Base-by-base conservation (phyloP, 83 land plant species). In the Thuja plicata region DNA sequence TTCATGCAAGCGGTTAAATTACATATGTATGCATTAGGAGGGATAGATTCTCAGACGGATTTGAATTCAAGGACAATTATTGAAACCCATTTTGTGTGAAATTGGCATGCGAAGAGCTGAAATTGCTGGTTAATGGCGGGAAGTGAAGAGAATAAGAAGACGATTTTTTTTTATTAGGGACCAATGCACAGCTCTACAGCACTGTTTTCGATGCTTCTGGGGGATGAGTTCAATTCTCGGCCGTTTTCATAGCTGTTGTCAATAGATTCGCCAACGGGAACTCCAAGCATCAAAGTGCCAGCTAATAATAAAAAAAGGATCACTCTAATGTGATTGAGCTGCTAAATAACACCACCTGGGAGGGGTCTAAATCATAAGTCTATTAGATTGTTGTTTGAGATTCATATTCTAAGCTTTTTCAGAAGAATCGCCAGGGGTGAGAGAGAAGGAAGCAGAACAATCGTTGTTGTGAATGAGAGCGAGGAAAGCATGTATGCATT, bases 121-220 rank as follows among this genome's bases (percentile, higher is more conserved):
- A 83, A 83, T 83, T 48, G 4, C 17, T 32, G 79, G 79, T 38
- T 32, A 40, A 83, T 83, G 85, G 85, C 54, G 17, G 85, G 55
- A 55, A 48, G 15, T 30, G 85, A 83, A 46, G 85, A 83, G 10
- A 83, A 46, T 83, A 83, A 83, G 55, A 83, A 83, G 85, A 83
- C 48, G 85, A 30, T 8, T 27, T 83, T 83, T 27, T 27, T 83
- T 45, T 94, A 94, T 73, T 94, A 92, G 94, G 70, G 55, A n/a
- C 92, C 92, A 55, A 80, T 89, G 21, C 91, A 91, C 54, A 92
- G 92, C 86, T 88, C 93, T 10, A 92, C 91, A 57, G 46, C 90
- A 12, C 35, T 92, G 30, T 87, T 94, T 74, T 78, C 93, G 12
- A 43, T 91, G 24, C 30, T 88, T n/a, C 43, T 89, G 41, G 90